Base-by-base conservation (phyloP, 1,139 yeast species). In the Candida sp. region DNA sequence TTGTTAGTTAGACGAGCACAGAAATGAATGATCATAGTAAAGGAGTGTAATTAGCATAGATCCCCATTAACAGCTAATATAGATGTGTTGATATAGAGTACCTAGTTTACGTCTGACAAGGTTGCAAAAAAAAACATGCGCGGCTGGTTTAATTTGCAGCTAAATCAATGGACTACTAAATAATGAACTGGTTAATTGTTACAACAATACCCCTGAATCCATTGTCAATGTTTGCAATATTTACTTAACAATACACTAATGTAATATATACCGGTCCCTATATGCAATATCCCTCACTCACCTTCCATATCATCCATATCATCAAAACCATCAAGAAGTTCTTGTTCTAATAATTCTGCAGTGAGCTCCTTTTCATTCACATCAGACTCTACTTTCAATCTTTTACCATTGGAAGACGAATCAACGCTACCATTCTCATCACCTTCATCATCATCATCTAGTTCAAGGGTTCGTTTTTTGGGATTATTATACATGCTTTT, bases 241-340 rank as follows among this genome's bases (percentile, higher is more conserved):
- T 8, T 25, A 8, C 11, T 8, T 25, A 25, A 25, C 29, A 25
- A 25, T 25, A 25, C 29, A 25, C 29, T 7, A 25, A 3, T 25
- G 29, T 25, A 25, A 25, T 25, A 25, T 25, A 25, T 25, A 25
- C 29, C 29, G 11, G 29, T 25, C 6, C 12, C 19, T 32, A 32
- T 12, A 32, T 32, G 19, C 34, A 32, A 32, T 12, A n/a, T n/a
- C n/a, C 38, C 32, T 37, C 11, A 37, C 15, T 37, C 39, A 27
- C 62, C 67, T 25, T 70, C 75, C 42, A 73, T 56, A 44, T 71
- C 75, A 39, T 72, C 76, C 42, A 73, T 56, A 44, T 71, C 75
- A 39, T 72, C 76, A 57, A 74, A 71, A 5, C 75, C 78, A 48
- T 72, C 76, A 36, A 73, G 56, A 38, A 74, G 59, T 50, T 73